phyloP scores from a whole-genome alignment of 768 basidiomycete species.

The Tylopilus cervinicoccineus region DNA sequence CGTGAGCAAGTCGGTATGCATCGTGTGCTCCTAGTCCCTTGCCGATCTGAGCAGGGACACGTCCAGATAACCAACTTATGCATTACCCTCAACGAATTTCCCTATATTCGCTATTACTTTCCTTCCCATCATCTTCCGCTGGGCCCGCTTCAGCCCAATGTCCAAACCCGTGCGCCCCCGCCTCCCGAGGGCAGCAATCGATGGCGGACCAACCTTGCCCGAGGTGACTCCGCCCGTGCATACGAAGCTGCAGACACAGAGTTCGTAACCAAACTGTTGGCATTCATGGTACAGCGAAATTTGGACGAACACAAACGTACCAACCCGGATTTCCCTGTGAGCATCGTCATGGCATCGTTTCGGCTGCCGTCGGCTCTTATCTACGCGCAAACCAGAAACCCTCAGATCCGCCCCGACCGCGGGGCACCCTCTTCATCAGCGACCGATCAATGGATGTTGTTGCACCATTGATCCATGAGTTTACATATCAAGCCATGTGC shows the following conservation, averaged over 20 bases:
- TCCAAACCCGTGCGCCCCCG: slow-evolving; percentile 60
- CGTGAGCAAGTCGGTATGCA: slow-evolving; percentile 56
- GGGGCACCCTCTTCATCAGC: slow-evolving; percentile 83
- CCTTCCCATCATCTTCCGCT: slow-evolving; percentile 80
- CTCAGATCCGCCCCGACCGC: slow-evolving; percentile 56
- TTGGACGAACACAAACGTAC: slow-evolving; percentile 84
- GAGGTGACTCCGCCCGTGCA: slow-evolving; percentile 64
- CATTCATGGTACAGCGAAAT: slow-evolving; percentile 77
- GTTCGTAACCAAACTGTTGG: slow-evolving; percentile 76
- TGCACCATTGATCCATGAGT: slow-evolving; percentile 92
- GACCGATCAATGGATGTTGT: slow-evolving; percentile 95
- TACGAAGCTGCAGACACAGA: slow-evolving; percentile 71
- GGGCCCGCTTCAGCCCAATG: slow-evolving; percentile 72
- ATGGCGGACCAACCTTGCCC: slow-evolving; percentile 80
- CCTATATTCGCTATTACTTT: slow-evolving; percentile 89
- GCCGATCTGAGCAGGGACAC: slow-evolving; percentile 1
- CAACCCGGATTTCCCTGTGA: slow-evolving; percentile 85
- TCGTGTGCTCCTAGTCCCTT: not conserved
- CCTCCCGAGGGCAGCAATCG: slow-evolving; percentile 60
- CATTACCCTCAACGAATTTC: slow-evolving; percentile 87
- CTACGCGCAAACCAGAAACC: slow-evolving; percentile 40
- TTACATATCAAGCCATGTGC: slow-evolving; percentile 99
- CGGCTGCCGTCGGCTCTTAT: slow-evolving; percentile 1
- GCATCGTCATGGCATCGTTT: slow-evolving; percentile 24
- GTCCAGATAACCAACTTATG: slow-evolving; percentile 81